Percentiles rank a stretch among this genome's conserved stretches.
Conservation (phyloP, 352 stramenopile species). For the Pythium dissotocum region DNA sequence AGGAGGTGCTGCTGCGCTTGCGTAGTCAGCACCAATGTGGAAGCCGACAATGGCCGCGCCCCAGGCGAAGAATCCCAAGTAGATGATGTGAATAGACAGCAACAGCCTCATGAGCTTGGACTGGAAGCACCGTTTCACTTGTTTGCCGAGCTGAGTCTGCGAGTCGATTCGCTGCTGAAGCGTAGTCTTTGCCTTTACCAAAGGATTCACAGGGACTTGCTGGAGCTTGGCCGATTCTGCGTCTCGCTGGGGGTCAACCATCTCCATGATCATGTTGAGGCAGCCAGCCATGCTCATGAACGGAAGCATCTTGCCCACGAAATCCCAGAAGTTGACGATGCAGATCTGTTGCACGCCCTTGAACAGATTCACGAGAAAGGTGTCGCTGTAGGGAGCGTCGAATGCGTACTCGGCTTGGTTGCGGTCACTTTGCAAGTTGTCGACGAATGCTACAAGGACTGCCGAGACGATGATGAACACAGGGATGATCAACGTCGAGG, state of each 20-base stretch:
- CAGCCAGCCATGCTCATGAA: slow-evolving; percentile 21
- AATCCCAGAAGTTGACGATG: slow-evolving; percentile 17
- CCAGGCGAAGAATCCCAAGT: slow-evolving; percentile 12
- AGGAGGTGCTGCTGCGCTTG: neutral
- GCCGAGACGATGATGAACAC: slow-evolving; percentile 13
- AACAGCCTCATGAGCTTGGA: neutral
- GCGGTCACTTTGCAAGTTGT: neutral
- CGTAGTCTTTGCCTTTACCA: neutral
- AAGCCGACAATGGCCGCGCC: slow-evolving; percentile 2
- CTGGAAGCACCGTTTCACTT: neutral
- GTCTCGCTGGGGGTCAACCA: neutral
- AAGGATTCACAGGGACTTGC: neutral
- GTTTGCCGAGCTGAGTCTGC: neutral
- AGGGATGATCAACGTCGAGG: slow-evolving; percentile 12
- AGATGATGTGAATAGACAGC: slow-evolving; percentile 7
- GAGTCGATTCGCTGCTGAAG: neutral
- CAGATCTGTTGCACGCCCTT: slow-evolving; percentile 20
- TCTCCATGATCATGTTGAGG: slow-evolving; percentile 4
- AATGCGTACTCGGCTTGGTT: slow-evolving; percentile 15
- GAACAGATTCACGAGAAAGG: slow-evolving; percentile 15
- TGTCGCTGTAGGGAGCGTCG: slow-evolving; percentile 19
- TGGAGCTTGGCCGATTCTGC: neutral
- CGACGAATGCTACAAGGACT: neutral
- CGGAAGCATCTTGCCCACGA: slow-evolving; percentile 20
- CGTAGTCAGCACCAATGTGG: slow-evolving; percentile 1